Conservation (phyloP, 1,284 basidiomycete genomes). For the Cutaneotrichosporon arboriforme region DNA sequence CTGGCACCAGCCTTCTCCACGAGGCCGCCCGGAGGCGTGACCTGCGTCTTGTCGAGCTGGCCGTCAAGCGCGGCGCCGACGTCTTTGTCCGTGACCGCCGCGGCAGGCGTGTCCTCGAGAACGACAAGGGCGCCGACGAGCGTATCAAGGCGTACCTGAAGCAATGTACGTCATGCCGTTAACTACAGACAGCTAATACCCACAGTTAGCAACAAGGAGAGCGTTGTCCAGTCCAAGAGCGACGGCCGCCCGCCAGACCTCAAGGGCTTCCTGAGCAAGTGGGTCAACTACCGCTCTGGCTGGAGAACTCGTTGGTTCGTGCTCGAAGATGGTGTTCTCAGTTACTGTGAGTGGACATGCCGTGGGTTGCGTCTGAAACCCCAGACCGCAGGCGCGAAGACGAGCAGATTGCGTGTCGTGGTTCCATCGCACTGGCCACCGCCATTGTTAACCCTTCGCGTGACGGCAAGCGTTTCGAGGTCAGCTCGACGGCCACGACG, state of each 20-base stretch:
- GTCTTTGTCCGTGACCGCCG: slow-evolving; percentile 78
- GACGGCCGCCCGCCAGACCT: slow-evolving; percentile 57
- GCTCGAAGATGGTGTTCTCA: slow-evolving; percentile 74
- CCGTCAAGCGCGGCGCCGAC: slow-evolving; percentile 78
- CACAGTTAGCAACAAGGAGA: slow-evolving; percentile 74
- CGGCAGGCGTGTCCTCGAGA: slow-evolving; percentile 70
- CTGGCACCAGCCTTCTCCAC: slow-evolving; percentile 74
- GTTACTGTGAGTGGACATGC: slow-evolving; percentile 52
- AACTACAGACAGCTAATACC: slow-evolving; percentile 23
- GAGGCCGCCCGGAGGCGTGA: slow-evolving; percentile 82
- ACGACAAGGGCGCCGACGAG: slow-evolving; percentile 58
- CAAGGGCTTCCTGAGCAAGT: slow-evolving; percentile 57
- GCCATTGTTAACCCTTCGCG: slow-evolving; percentile 58
- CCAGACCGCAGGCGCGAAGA: slow-evolving; percentile 78
- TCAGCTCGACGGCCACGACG: slow-evolving; percentile 56
- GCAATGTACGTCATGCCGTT: slow-evolving; percentile 58
- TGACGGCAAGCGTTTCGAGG: slow-evolving; percentile 65
- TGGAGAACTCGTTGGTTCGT: slow-evolving; percentile 95
- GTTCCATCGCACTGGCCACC: slow-evolving; percentile 81
- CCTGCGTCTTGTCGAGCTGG: slow-evolving; percentile 72
- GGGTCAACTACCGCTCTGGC: slow-evolving; percentile 55
- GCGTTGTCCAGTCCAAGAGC: slow-evolving; percentile 33
- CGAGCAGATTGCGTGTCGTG: slow-evolving; percentile 77
- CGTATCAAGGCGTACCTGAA: slow-evolving; percentile 74
- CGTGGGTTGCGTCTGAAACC: neutral